phyloP scores from a whole-genome alignment of 1,284 basidiomycete genomes.

The Apiotrichum domesticum region DNA sequence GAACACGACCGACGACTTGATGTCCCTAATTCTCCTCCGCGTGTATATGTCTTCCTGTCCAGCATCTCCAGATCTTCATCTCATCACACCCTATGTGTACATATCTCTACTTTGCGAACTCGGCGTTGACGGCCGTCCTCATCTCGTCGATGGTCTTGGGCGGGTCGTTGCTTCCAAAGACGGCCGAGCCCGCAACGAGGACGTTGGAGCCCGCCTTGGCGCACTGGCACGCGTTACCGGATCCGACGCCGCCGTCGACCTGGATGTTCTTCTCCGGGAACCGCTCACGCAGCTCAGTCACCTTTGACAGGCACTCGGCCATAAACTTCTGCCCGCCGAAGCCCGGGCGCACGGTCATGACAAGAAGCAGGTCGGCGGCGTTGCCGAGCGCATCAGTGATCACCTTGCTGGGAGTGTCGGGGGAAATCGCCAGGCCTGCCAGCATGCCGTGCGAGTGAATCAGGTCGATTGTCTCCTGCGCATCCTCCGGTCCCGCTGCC shows the following conservation, averaged over 20 bases:
- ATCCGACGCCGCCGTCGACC: conserved; percentile 95
- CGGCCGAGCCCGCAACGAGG: conserved; percentile 94
- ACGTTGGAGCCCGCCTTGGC: conserved; percentile 95
- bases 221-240: conserved; percentile 81
- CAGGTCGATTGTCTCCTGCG: conserved; percentile 63
- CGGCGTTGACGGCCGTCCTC: conserved; percentile 64
- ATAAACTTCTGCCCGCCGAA: conserved; percentile 96
- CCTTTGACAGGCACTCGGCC: conserved; percentile 71
- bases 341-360: conserved; percentile 95
- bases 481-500: conserved; percentile 52
- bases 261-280: conserved; percentile 87
- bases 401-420: conserved; percentile 75
- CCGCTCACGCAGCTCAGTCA: conserved; percentile 80
- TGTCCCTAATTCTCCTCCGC: no score
- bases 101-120: conserved; percentile 4
- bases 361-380: conserved; percentile 84
- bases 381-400: conserved; percentile 76
- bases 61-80: no score
- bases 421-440: conserved; percentile 89
- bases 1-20: no score
- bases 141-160: conserved; percentile 68
- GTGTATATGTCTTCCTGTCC: no score
- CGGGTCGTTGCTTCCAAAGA: conserved; percentile 77
- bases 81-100: no score
- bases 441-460: conserved; percentile 70